A percentile compares a stretch with the other conserved stretches of the same genome.
Conservation (phyloP, 176 grass and related monocot genomes). For the Eleusine indica region DNA sequence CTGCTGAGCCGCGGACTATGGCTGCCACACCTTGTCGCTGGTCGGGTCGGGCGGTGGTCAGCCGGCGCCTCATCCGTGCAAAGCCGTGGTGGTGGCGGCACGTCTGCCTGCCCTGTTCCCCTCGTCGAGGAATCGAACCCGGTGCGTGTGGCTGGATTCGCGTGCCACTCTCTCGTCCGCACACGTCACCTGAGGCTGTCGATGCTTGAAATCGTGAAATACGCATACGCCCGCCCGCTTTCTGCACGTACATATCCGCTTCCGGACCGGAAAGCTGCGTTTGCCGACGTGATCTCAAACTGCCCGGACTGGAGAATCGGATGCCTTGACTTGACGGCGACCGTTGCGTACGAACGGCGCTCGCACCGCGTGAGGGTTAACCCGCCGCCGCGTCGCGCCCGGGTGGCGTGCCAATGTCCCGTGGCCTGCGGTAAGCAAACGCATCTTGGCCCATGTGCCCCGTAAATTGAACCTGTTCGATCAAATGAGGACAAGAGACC, state of each 20-base stretch:
- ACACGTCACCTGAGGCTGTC: not conserved
- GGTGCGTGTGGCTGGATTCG: not conserved
- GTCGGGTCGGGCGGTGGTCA: not conserved
- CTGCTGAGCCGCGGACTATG: not conserved
- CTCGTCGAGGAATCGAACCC: not conserved
- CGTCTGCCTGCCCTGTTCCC: too few species aligned
- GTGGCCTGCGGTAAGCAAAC: not conserved
- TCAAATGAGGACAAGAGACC: too few species aligned
- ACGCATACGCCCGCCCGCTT: not conserved
- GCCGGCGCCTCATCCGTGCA: constrained; percentile 7
- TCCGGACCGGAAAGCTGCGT: not conserved
- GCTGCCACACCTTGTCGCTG: not conserved
- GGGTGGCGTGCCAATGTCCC: not conserved
- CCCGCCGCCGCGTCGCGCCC: not conserved
- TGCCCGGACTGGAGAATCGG: not conserved
- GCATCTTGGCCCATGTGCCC: too few species aligned
- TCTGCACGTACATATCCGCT: not conserved
- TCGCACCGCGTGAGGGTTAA: not conserved
- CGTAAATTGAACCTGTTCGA: too few species aligned
- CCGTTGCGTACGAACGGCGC: not conserved
- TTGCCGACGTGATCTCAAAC: too few species aligned
- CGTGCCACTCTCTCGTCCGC: constrained; percentile 26
- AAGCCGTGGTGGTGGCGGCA: too few species aligned
- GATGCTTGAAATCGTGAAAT: not conserved
- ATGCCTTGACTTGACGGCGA: not conserved